Evolutionary conservation across 2,329 filamentous ascomycete genomes (phyloP).

Genomic region (Blumeria graminis): DNA sequence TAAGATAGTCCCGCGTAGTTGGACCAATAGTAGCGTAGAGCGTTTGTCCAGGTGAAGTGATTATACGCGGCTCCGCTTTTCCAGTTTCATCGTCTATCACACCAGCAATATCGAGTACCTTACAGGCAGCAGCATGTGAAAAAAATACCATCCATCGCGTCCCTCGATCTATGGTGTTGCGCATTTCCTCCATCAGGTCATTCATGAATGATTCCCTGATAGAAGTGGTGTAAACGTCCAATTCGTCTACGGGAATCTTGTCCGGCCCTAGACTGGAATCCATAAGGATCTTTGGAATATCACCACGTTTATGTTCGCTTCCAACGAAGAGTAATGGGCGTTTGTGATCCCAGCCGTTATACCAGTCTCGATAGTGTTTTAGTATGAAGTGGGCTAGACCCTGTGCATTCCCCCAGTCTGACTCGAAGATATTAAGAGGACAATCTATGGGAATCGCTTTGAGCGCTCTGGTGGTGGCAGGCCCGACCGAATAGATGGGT

Average conservation of each 20-base stretch:
- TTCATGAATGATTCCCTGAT: slow-evolving; percentile 56
- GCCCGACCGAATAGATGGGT: slow-evolving; percentile 54
- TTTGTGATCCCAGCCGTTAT: slow-evolving; percentile 20
- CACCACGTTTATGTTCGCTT: slow-evolving; percentile 69
- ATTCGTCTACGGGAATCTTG: slow-evolving; percentile 45
- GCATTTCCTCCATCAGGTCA: slow-evolving; percentile 33
- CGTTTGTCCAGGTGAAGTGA: slow-evolving; percentile 30
- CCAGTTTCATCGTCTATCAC: slow-evolving; percentile 24
- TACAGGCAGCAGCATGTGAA: slow-evolving; percentile 39
- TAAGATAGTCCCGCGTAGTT: slow-evolving; percentile 60
- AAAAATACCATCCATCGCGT: slow-evolving; percentile 55
- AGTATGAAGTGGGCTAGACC: slow-evolving; percentile 57
- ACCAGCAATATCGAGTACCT: slow-evolving; percentile 29
- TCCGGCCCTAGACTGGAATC: slow-evolving; percentile 23
- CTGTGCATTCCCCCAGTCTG: slow-evolving; percentile 67
- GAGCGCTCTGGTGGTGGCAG: slow-evolving; percentile 56
- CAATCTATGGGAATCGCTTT: slow-evolving; percentile 26
- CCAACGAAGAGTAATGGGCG: slow-evolving; percentile 63
- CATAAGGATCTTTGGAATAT: slow-evolving; percentile 66
- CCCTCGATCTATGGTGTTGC: slow-evolving; percentile 18
- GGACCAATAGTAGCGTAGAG: slow-evolving; percentile 67
- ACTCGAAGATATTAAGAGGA: slow-evolving; percentile 42
- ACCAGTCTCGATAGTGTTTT: slow-evolving; percentile 41
- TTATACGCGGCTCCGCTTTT: slow-evolving; percentile 13
- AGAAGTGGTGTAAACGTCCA: slow-evolving; percentile 68